A percentile compares a stretch with the other conserved stretches of the same genome.
phyloP scores from a whole-genome alignment of 306 rosid genomes.

The Rosa rugosa region DNA sequence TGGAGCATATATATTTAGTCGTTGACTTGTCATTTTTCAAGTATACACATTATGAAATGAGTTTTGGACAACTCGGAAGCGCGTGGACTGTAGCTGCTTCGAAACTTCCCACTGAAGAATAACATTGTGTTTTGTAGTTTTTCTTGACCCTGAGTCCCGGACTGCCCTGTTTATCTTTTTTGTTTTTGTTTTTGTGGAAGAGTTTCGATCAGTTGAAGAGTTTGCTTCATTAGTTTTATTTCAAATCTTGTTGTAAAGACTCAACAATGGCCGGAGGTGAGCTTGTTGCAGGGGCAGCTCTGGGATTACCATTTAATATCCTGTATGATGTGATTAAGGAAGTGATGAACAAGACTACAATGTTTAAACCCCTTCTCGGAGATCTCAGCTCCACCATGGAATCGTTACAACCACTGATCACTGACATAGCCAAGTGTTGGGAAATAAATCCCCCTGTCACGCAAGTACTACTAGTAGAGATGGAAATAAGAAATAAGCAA shows the following conservation, averaged over 20 bases:
- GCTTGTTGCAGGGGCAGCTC: neutral
- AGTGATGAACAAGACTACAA: neutral
- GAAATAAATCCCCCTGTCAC: too few species aligned
- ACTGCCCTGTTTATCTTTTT: neutral
- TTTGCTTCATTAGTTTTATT: neutral
- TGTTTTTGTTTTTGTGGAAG: neutral
- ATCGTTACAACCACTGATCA: neutral
- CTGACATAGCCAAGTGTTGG: neutral
- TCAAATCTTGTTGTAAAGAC: neutral
- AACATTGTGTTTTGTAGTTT: neutral
- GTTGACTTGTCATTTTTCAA: neutral
- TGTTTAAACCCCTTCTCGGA: slow-evolving; percentile 1
- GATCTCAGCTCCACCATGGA: neutral
- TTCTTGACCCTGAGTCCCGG: neutral
- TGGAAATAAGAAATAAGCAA: too few species aligned
- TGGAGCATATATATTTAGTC: too few species aligned
- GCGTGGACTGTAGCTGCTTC: neutral
- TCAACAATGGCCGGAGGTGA: neutral
- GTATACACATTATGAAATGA: neutral
- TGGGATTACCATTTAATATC: neutral
- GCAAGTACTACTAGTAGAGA: too few species aligned
- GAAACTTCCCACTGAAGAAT: neutral
- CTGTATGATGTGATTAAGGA: neutral
- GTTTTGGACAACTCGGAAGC: neutral
- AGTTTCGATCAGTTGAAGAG: neutral